Base-by-base conservation (phyloP, 2,329 filamentous ascomycete genomes). In the Cephalotrichum gorgonifer region DNA sequence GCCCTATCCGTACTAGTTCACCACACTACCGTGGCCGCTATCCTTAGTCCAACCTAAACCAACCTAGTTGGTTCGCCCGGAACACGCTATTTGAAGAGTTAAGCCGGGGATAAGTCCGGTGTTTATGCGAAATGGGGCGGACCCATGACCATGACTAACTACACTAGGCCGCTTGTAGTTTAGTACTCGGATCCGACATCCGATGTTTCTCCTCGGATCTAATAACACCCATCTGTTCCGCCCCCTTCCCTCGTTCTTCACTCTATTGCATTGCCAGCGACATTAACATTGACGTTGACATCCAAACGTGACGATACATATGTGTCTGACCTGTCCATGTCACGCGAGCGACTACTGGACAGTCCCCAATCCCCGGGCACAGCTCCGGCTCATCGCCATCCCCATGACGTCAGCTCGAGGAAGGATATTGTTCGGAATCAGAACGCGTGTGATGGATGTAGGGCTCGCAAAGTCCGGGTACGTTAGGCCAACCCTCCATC, bases 401-500 rank as follows among this genome's bases (percentile, higher is more conserved):
- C 12, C 15, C 4, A 31, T 4, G 15, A 14, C 30, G 30, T 31
- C 4, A 31, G 30, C 5, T 14, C 8, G 30, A 31, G 30, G 15
- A 31, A 31, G 30, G 8, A 15, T 14, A 31, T 31, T 58, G 53
- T 9, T 22, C 44, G 14, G n/a, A 59, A 58, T 31, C 55, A 59
- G 46, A 60, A 59, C 23, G 61, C 61, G 6, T 63, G 61, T 44
- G 61, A 63, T 48, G 54, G 51, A 9, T 63, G 61, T 38, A 55
- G 61, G 23, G 47, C 54, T 12, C 52, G 61, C 30, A 61, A 62
- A 52, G 54, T 61, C 39, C 60, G 59, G 57, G 54, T 54, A 41
- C 49, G 54, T 14, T 22, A 6, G n/a, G n/a, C n/a, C n/a, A 4
- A 12, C 9, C 31, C 17, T 28, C 26, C 11, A 11, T 23, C 6